Evolutionary conservation across 1,284 basidiomycete genomes (phyloP), one percentile per base, ranked within the genome.

Genomic region (Boletellus sp.): DNA sequence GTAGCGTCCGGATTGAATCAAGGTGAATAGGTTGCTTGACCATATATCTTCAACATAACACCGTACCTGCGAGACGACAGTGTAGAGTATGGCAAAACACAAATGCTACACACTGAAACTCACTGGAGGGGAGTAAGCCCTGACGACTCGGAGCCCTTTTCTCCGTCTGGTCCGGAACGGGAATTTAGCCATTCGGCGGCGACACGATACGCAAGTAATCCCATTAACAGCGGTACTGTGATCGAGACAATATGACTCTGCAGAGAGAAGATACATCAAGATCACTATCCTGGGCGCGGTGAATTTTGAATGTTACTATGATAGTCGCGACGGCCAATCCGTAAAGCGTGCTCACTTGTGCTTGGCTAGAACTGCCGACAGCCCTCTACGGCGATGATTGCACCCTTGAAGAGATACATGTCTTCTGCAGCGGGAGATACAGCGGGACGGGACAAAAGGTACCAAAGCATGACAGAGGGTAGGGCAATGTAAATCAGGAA

Each of bases 41-140:
- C 38, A 28, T 49, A 49, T 49, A 49, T 49, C 33, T 42, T 49
- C 47, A 49, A 43, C 47, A 49, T 42, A n/a, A 49, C 16, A 16
- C 47, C 47, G 18, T 42, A 49, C 24, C 47, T 49, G 12, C 7
- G 10, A 35, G 36, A 19, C 12, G 4, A 41, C 18, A 16, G 21
- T 36, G 26, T 26, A 21, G 8, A 16, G 5, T 11, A 41, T 42
- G 16, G 22, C 16, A 18, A 28, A 15, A 24, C 42, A 21, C 21
- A 36, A 12, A 18, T 15, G 30, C 30, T 15, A 13, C 11, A 32
- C 30, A 32, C 13, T 32, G 44, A 24, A 24, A 49, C 47, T 42
- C 16, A 49, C 47, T 49, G 40, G 15, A 49, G n/a, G 19, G 40
- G 47, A 4, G 40, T 42, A 3, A 49, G 40, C 18, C 18, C 26